A percentile compares a stretch with the other conserved stretches of the same genome.
Evolutionary conservation across 2,329 filamentous ascomycete genomes (phyloP).

Genomic region (Pseudogymnoascus sp.): DNA sequence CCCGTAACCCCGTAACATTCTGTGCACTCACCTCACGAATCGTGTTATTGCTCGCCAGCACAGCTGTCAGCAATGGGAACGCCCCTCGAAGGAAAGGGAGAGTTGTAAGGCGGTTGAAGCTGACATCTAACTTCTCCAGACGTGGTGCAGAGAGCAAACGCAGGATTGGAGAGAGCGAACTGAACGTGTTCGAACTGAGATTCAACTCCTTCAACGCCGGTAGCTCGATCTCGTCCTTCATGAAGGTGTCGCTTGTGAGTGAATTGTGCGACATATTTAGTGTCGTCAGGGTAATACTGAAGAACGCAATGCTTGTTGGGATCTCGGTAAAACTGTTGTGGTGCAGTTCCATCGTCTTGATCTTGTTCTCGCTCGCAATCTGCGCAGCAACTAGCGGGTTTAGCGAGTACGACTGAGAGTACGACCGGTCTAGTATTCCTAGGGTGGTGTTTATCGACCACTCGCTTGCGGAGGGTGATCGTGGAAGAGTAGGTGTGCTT

Average conservation of each 20-base stretch:
- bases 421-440: conserved; percentile 61
- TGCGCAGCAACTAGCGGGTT: conserved; percentile 49
- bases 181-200: conserved; percentile 65
- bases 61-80: conserved; percentile 62
- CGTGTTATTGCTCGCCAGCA: conserved; percentile 73
- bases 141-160: conserved; percentile 61
- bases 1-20: conserved; percentile 61
- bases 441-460: conserved; percentile 38
- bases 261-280: conserved; percentile 72
- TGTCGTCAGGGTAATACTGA: conserved; percentile 60
- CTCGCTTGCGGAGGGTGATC: neutral
- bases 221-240: conserved; percentile 59
- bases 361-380: conserved; percentile 43
- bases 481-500: conserved; percentile 44
- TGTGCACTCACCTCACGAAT: conserved; percentile 66
- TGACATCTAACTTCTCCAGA: conserved; percentile 71
- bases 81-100: conserved; percentile 57
- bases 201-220: conserved; percentile 70
- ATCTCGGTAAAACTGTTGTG: conserved; percentile 67
- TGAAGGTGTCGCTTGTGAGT: conserved; percentile 53
- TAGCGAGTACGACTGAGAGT: conserved; percentile 52
- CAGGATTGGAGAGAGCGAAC: conserved; percentile 57
- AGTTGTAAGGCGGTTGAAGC: conserved; percentile 67
- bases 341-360: conserved; percentile 57
- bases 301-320: conserved; percentile 60